Evolutionary conservation across 2,329 filamentous ascomycete species (phyloP).

Genomic region (Exserohilum rostratum): DNA sequence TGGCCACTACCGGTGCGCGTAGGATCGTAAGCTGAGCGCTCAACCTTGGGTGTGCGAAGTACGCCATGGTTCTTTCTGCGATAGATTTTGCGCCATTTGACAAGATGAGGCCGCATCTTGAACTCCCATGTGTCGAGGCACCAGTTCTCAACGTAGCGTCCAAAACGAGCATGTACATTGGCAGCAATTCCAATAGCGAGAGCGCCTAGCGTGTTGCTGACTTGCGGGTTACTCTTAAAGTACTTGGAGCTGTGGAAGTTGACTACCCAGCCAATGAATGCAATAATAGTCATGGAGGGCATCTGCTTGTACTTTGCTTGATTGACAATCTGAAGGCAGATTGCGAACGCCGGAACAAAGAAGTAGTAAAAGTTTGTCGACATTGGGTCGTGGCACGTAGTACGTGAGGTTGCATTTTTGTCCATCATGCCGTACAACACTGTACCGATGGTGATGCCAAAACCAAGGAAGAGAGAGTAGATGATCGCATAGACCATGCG

Average conservation of each 20-base stretch:
- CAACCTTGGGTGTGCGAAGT: slow-evolving; percentile 17
- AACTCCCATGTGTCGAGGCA: slow-evolving; percentile 62
- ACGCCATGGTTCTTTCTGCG: slow-evolving; percentile 29
- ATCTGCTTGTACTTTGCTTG: slow-evolving; percentile 81
- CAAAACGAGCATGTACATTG: slow-evolving; percentile 77
- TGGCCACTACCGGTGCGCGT: slow-evolving; percentile 24
- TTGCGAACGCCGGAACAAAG: slow-evolving; percentile 75
- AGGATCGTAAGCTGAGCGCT: slow-evolving; percentile 28
- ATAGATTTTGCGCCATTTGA: slow-evolving; percentile 35
- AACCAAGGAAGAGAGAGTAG: slow-evolving; percentile 59
- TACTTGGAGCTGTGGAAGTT: slow-evolving; percentile 73
- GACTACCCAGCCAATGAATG: slow-evolving; percentile 74
- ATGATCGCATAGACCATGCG: slow-evolving; percentile 61
- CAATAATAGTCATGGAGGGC: slow-evolving; percentile 76
- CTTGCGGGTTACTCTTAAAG: slow-evolving; percentile 73
- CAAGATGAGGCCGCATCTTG: slow-evolving; percentile 51
- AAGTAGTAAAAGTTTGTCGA: slow-evolving; percentile 65
- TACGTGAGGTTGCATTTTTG: slow-evolving; percentile 53
- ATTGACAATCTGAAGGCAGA: slow-evolving; percentile 78
- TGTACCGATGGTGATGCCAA: slow-evolving; percentile 59
- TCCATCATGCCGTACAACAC: slow-evolving; percentile 58
- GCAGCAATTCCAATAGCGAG: slow-evolving; percentile 77
- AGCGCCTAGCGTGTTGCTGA: slow-evolving; percentile 78
- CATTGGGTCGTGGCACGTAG: slow-evolving; percentile 54
- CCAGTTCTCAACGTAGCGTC: slow-evolving; percentile 63